These are phyloP conservation scores for Lactarius hatsudake DNA, from an alignment of 768 basidiomycete species.

Conservation along the genomic window DNA sequence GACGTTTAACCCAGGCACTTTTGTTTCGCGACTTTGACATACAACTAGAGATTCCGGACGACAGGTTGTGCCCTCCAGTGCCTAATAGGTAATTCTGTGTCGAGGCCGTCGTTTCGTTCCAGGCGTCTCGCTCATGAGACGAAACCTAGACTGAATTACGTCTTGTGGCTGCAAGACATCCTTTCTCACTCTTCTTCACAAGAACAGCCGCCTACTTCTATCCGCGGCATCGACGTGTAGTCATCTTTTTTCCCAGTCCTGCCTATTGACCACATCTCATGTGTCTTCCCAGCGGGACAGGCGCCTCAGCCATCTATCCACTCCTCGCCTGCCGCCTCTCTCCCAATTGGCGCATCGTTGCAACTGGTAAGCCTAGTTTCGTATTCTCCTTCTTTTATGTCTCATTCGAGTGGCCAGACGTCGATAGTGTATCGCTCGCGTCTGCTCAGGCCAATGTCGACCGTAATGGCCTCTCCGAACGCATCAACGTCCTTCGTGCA, in stretches of 20 bases:
- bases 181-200: constrained; percentile 18
- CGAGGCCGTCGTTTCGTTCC: background rate
- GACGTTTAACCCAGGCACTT: constrained; percentile 77
- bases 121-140: background rate
- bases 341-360: constrained; percentile 56
- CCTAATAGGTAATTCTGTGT: constrained; percentile 13
- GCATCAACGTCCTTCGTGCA: constrained; percentile 48
- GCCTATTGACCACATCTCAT: background rate
- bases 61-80: constrained; percentile 88
- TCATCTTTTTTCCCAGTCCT: constrained; percentile 26
- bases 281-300: constrained; percentile 67
- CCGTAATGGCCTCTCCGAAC: constrained; percentile 50
- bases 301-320: constrained; percentile 87
- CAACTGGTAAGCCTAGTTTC: constrained; percentile 51
- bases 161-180: constrained; percentile 82
- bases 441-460: constrained; percentile 58
- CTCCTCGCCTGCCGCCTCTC: constrained; percentile 61
- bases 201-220: constrained; percentile 2
- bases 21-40: constrained; percentile 72
- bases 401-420: constrained; percentile 44
- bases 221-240: constrained; percentile 73
- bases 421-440: constrained; percentile 60
- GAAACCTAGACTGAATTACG: constrained; percentile 69
- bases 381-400: background rate
- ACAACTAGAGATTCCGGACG: constrained; percentile 54